A percentile compares a stretch with the other conserved stretches of the same genome.
phyloP scores from a whole-genome alignment of 2,329 filamentous ascomycete species.

The Fusarium caatingaense region DNA sequence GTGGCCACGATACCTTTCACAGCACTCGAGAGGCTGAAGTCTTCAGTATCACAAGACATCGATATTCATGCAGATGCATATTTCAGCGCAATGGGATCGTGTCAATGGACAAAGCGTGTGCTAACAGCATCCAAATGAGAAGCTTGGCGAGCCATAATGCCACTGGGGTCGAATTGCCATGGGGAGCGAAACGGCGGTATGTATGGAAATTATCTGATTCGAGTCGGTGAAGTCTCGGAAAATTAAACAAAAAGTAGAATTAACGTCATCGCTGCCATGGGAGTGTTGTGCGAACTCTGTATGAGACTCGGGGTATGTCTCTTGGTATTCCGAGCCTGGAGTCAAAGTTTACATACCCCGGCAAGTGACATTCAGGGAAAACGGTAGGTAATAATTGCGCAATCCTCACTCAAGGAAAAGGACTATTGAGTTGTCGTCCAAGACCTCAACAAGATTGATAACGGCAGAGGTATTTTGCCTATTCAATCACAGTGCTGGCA shows the following conservation, averaged over 20 bases:
- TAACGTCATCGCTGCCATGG: conserved; percentile 34
- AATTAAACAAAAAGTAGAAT: conserved; percentile 35
- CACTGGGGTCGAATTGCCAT: conserved; percentile 17
- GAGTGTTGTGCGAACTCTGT: conserved; percentile 2
- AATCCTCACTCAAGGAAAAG: background rate
- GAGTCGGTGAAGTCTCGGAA: conserved; percentile 48
- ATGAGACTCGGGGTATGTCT: conserved; percentile 33
- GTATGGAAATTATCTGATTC: conserved; percentile 14
- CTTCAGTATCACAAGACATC: background rate
- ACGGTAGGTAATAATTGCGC: conserved; percentile 3
- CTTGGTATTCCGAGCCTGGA: conserved; percentile 5
- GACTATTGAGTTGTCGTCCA: conserved; percentile 2
- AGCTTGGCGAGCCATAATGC: background rate
- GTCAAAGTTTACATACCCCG: background rate
- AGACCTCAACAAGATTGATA: conserved; percentile 42
- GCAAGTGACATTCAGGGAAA: background rate
- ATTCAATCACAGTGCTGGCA: conserved; percentile 24
- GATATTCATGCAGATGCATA: background rate
- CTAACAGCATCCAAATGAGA: background rate
- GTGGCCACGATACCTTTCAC: conserved; percentile 7
- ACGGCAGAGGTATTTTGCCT: conserved; percentile 26
- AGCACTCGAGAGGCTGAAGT: background rate
- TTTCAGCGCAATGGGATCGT: background rate
- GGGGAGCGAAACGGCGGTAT: conserved; percentile 28
- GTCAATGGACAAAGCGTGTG: background rate